Conservation (phyloP, 2,329 filamentous ascomycete species). For the Diplodia intermedia region DNA sequence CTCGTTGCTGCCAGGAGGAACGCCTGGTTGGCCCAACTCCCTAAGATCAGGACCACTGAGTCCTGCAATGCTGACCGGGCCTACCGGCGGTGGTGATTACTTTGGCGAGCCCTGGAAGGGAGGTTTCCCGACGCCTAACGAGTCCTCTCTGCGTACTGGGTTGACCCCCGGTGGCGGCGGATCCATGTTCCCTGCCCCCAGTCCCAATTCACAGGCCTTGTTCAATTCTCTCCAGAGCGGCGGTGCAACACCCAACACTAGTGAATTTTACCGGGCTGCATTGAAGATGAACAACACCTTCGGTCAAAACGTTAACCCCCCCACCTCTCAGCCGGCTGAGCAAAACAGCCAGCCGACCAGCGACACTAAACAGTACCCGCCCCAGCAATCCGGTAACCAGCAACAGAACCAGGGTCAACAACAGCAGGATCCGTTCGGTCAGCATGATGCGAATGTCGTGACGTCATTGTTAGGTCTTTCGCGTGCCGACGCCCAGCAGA, state of each 20-base stretch:
- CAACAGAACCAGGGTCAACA: slow-evolving; percentile 50
- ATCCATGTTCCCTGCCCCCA: slow-evolving; percentile 95
- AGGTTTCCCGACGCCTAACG: slow-evolving; percentile 93
- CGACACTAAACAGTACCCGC: slow-evolving; percentile 48
- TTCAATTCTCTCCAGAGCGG: slow-evolving; percentile 80
- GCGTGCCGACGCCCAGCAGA: slow-evolving; percentile 31
- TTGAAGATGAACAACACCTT: slow-evolving; percentile 63
- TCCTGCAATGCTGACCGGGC: slow-evolving; percentile 95
- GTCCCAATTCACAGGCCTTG: slow-evolving; percentile 83
- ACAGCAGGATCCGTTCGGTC: slow-evolving; percentile 73
- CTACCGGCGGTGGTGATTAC: slow-evolving; percentile 75
- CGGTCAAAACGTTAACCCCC: slow-evolving; percentile 46
- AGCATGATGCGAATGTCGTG: slow-evolving; percentile 75
- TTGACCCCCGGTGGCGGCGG: slow-evolving; percentile 93
- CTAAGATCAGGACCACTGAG: slow-evolving; percentile 91
- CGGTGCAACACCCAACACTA: slow-evolving; percentile 84
- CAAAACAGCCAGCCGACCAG: slow-evolving; percentile 58
- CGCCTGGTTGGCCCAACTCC: slow-evolving; percentile 79
- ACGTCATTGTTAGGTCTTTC: slow-evolving; percentile 32
- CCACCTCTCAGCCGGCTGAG: slow-evolving; percentile 54
- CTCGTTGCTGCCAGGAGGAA: slow-evolving; percentile 75
- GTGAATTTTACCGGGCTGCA: slow-evolving; percentile 95
- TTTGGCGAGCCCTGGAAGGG: slow-evolving; percentile 84
- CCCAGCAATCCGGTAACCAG: slow-evolving; percentile 51
- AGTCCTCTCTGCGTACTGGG: slow-evolving; percentile 89